Base-by-base conservation (phyloP, 73 alveolate species). In the Paramecium bursaria region DNA sequence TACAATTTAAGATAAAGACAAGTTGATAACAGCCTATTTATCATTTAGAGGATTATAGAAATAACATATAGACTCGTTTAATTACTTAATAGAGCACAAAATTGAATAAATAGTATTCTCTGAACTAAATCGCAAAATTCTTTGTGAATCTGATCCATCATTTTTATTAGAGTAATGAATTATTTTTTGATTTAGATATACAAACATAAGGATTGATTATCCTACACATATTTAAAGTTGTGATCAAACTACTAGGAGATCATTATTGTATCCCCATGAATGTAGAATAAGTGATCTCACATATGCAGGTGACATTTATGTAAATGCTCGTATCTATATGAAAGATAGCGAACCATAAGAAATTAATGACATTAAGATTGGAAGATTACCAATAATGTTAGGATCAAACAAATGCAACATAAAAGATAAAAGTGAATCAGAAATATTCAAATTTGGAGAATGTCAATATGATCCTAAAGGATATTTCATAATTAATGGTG, bases 391-490 rank as follows among this genome's bases (percentile, higher is more conserved):
- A 30, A 75, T 75, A 50, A 75, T 75, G 88, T 61, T 75, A 46
- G 88, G 88, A 27, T 75, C 88, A 10, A 75, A 61, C 33, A 55
- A 75, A n/a, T 75, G 88, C 11, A 75, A 75, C 27, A 29, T 80
- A 21, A 85, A 85, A 30, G 95, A 94, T 2, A 94, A 92, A 82
- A 60, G 85, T 13, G 89, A 76, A 61, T 80, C 87, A 42, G 97
- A 94, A 73, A 88, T 97, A 49, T 91, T 91, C 26, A 88, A 91
- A 11, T 74, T 90, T 60, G 80, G 88, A 46, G 99, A 97, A 86
- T 96, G 99, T 48, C 99, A 99, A 17, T 95, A 93, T 82, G 99
- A 97, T 75, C 99, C 98, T 14, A 92, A 97, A 74, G 99, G 99
- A 11, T 98, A 97, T 88, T 97, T 98, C 93, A 94, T 97, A 25